These are phyloP conservation scores for Spiromastix sp. DNA, from an alignment of 2,329 filamentous ascomycete species.

Conservation along the genomic window DNA sequence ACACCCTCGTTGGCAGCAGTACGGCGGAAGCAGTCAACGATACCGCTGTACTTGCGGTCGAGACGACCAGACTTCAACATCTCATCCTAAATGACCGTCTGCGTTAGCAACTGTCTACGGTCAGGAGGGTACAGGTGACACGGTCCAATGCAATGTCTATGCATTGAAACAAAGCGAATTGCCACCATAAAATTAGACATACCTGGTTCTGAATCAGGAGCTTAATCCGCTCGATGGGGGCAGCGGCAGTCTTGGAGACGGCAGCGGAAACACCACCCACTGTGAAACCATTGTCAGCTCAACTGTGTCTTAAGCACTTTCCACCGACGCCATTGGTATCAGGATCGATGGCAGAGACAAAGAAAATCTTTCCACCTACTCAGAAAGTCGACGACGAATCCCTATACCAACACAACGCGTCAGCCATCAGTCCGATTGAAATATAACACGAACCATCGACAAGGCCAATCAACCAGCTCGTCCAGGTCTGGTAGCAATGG, in stretches of 20 bases:
- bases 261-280: slow-evolving; percentile 99
- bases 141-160: too few species aligned
- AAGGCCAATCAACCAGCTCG: too few species aligned
- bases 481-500: too few species aligned
- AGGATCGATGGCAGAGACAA: neutral
- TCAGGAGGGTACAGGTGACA: slow-evolving; percentile 1
- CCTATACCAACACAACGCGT: slow-evolving; percentile 41
- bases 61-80: slow-evolving; percentile 99
- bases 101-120: slow-evolving; percentile 3
- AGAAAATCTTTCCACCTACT: slow-evolving; percentile 59
- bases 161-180: too few species aligned
- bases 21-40: slow-evolving; percentile 88
- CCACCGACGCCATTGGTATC: neutral
- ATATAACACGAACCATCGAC: slow-evolving; percentile 8
- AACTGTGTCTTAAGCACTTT: neutral
- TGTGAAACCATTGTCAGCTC: slow-evolving; percentile 30
- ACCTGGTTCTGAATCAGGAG: slow-evolving; percentile 99
- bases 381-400: slow-evolving; percentile 97
- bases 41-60: slow-evolving; percentile 91
- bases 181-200: slow-evolving; percentile 39
- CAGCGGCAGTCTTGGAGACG: slow-evolving; percentile 99
- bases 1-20: slow-evolving; percentile 86
- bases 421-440: slow-evolving; percentile 15
- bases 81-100: slow-evolving; percentile 64
- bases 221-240: slow-evolving; percentile 99